These are phyloP conservation scores for Aureobasidium sp. DNA, from an alignment of 2,329 filamentous ascomycete genomes.

Conservation along the genomic window DNA sequence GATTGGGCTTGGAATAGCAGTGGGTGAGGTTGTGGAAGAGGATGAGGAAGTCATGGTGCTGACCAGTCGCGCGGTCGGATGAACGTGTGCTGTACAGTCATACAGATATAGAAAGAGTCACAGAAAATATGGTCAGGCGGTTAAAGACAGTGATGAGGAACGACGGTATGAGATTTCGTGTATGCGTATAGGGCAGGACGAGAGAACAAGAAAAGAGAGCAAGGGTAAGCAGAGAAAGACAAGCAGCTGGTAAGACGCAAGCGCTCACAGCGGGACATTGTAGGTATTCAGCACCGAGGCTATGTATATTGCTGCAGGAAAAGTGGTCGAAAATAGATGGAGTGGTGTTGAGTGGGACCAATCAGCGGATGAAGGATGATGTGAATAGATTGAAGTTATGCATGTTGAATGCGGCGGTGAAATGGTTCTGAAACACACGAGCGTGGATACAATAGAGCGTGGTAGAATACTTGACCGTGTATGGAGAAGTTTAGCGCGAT, in stretches of 20 bases:
- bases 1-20: background rate
- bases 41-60: background rate
- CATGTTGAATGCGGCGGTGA: background rate
- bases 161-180: background rate
- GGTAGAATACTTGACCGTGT: background rate
- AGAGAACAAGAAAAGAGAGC: background rate
- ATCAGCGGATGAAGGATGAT: constrained; percentile 3
- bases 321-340: background rate
- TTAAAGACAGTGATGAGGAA: background rate
- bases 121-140: background rate
- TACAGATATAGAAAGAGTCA: background rate
- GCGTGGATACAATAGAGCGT: background rate
- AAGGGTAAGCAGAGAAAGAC: background rate
- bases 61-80: background rate
- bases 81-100: background rate
- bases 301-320: background rate
- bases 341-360: background rate
- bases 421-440: constrained; percentile 3
- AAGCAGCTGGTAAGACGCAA: background rate
- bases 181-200: background rate
- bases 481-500: background rate
- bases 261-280: background rate
- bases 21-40: background rate
- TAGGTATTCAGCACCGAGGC: background rate
- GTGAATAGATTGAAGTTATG: background rate